These are phyloP conservation scores for Chernovozyma aurita DNA, from an alignment of 1,139 yeast genomes.

Conservation along the genomic window DNA sequence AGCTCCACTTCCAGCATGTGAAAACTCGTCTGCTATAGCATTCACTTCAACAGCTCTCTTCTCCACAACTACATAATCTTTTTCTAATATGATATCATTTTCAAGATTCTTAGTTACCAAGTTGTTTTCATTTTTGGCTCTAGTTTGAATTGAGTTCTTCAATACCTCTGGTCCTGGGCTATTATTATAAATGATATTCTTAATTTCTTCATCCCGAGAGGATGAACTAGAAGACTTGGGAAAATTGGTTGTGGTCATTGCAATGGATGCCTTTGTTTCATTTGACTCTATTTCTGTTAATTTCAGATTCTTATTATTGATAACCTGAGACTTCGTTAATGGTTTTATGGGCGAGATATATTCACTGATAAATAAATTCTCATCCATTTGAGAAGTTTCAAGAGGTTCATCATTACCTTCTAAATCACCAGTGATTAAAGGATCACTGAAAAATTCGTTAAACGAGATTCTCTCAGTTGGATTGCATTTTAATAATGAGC, in stretches of 20 bases:
- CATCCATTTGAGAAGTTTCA: conserved; percentile 69
- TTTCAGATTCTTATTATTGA: not conserved
- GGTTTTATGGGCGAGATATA: conserved; percentile 47
- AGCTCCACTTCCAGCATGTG: conserved; percentile 59
- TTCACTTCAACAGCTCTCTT: conserved; percentile 93
- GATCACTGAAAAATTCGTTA: conserved; percentile 75
- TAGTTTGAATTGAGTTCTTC: conserved; percentile 21
- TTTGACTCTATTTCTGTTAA: not conserved
- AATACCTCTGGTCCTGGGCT: conserved; percentile 39
- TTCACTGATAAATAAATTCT: conserved; percentile 78
- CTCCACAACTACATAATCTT: conserved; percentile 91
- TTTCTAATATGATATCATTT: conserved; percentile 51
- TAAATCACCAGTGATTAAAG: conserved; percentile 45
- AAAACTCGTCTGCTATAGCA: conserved; percentile 89
- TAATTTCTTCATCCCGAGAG: conserved; percentile 41
- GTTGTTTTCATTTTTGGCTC: conserved; percentile 4
- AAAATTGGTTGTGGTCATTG: not conserved
- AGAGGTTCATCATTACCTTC: conserved; percentile 51
- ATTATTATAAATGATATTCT: conserved; percentile 36
- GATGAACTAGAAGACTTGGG: conserved; percentile 6
- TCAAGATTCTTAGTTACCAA: conserved; percentile 20
- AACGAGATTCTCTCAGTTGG: conserved; percentile 88
- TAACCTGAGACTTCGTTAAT: not conserved
- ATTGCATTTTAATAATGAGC: conserved; percentile 71
- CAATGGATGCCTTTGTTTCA: not conserved